Evolutionary conservation across 163 green algal genomes (phyloP).

Genomic region (Chlamydomonas reinhardtii): DNA sequence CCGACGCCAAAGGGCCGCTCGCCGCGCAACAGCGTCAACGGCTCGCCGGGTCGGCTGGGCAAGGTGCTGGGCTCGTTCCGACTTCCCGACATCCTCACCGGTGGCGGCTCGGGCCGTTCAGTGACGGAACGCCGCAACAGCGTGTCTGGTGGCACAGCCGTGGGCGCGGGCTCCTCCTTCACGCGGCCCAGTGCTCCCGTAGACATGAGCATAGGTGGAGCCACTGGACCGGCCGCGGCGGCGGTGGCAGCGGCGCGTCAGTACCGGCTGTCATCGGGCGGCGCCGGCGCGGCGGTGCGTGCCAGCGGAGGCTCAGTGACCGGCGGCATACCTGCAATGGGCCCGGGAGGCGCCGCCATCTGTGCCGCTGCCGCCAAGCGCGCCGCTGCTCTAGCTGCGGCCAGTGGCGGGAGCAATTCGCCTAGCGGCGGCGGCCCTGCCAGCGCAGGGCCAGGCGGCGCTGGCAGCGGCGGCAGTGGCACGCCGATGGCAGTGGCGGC

Average conservation of each 20-base stretch:
- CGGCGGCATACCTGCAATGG: not conserved
- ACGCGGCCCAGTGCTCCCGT: no score
- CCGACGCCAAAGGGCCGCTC: constrained; percentile 2
- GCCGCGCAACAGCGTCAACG: not conserved
- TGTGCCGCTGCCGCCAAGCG: constrained; percentile 5
- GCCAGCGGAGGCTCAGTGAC: not conserved
- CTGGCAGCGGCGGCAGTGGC: not conserved
- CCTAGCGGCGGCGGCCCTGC: not conserved
- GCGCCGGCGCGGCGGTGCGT: not conserved
- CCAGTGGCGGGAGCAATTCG: not conserved
- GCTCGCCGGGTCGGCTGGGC: not conserved
- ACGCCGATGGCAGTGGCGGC: not conserved
- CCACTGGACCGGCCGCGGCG: no score
- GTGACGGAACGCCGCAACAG: not conserved
- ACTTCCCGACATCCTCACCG: constrained; percentile 15
- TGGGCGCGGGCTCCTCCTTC: not conserved
- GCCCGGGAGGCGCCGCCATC: constrained; percentile 31
- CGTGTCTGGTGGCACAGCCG: not conserved
- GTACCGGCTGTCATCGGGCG: not conserved
- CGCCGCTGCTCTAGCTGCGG: not conserved
- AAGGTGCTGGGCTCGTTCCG: constrained; percentile 27
- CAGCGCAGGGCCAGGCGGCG: not conserved
- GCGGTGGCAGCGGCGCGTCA: no score
- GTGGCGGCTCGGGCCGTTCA: not conserved
- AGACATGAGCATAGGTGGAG: no score